A percentile compares a stretch with the other conserved stretches of the same genome.
Conservation (phyloP, 345 rosid genomes). For the Syzygium aromaticum region DNA sequence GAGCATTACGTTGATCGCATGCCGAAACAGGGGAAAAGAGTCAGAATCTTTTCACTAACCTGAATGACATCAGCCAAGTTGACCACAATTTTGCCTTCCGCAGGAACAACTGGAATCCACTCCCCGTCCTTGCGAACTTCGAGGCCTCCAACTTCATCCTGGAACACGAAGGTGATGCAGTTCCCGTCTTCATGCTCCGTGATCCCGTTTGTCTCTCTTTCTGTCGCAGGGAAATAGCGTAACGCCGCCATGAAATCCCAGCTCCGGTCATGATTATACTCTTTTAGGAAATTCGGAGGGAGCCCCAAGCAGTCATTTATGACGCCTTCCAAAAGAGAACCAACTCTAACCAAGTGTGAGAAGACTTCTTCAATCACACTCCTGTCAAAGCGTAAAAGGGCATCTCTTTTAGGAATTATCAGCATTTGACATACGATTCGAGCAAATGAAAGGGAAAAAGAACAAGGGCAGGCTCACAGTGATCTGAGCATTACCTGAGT, state of each 20-base stretch:
- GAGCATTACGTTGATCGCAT: neutral
- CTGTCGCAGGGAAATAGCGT: conserved; percentile 32
- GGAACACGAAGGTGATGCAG: conserved; percentile 34
- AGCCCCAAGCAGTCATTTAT: conserved; percentile 34
- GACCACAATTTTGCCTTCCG: conserved; percentile 17
- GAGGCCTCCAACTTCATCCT: conserved; percentile 44
- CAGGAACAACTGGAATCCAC: conserved; percentile 36
- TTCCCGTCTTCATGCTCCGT: conserved; percentile 41
- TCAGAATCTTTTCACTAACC: conserved; percentile 6
- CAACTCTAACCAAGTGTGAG: conserved; percentile 13
- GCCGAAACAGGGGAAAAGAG: neutral
- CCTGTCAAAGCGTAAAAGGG: neutral
- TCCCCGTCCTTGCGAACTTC: conserved; percentile 27
- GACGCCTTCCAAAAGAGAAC: conserved; percentile 24
- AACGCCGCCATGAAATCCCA: conserved; percentile 38
- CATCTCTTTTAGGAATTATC: neutral
- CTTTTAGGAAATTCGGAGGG: conserved; percentile 30
- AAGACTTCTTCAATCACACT: conserved; percentile 28
- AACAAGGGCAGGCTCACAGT: neutral
- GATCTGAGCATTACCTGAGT: conserved; percentile 16
- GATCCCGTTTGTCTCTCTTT: conserved; percentile 29
- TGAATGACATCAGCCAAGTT: conserved; percentile 43
- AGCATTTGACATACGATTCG: neutral
- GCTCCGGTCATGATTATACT: conserved; percentile 41
- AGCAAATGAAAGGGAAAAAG: neutral